Conservation (phyloP, 2,329 filamentous ascomycete species). For the Fusarium fracticaudum region DNA sequence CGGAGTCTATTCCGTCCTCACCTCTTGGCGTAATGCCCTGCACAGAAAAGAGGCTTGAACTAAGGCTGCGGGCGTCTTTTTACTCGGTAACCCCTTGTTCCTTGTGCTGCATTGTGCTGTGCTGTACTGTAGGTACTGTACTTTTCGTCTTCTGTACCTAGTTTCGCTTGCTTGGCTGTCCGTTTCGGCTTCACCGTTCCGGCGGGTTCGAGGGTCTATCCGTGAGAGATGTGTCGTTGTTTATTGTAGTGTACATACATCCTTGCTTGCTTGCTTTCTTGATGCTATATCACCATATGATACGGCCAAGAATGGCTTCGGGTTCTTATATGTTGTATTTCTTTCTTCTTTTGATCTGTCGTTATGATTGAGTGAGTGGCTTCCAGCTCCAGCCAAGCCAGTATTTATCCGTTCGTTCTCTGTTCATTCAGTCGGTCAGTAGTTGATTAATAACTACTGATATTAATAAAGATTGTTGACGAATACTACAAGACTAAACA, state of each 20-base stretch:
- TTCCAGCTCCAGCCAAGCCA: background rate
- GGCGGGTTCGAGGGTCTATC: slow-evolving; percentile 2
- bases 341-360: background rate
- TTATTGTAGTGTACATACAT: background rate
- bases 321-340: slow-evolving; percentile 9
- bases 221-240: background rate
- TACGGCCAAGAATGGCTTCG: background rate
- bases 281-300: background rate
- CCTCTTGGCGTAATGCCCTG: background rate
- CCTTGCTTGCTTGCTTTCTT: background rate
- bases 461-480: background rate
- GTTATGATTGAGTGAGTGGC: background rate
- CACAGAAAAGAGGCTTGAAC: slow-evolving; percentile 15
- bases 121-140: background rate
- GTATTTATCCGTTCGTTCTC: background rate
- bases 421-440: background rate
- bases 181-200: slow-evolving; percentile 34
- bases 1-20: slow-evolving; percentile 23
- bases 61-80: slow-evolving; percentile 1
- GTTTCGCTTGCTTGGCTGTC: background rate
- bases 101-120: background rate
- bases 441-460: background rate
- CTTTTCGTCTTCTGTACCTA: background rate
- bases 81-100: slow-evolving; percentile 1
- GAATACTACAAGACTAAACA: background rate